Base-by-base conservation (phyloP, 2,329 filamentous ascomycete species). In the Pseudocercospora ulei region DNA sequence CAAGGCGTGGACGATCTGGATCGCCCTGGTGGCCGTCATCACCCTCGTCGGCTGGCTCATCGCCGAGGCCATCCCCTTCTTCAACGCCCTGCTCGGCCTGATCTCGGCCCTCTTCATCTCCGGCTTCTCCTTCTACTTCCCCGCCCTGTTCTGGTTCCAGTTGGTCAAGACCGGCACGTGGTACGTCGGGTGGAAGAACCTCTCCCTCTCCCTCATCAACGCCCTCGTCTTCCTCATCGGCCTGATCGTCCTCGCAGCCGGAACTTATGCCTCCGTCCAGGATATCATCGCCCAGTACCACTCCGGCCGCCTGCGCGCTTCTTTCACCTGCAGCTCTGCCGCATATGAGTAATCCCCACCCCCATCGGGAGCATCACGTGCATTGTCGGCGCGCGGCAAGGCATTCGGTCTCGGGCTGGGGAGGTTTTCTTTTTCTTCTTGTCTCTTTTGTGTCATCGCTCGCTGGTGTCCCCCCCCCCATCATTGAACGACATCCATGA, bases 31-130 rank as follows among this genome's bases (percentile, higher is more conserved):
- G 1, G 57, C 69, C 1, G 57, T 53, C 12, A 61, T 76, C 17
- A 82, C 79, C 70, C 48, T 75, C 12, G 50, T 81, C 7, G 75
- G 75, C 7, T 81, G 76, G 69, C 61, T 84, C 42, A 79, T 86
- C 44, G 78, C 81, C 5, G 73, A 81, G 56, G 75, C 77, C 0
- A 80, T 85, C 7, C 81, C 81, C 1, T 73, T 78, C 45, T 85
- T 85, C 65, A 77, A 75, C 57, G 70, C 75, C 36, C 64, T 85
- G 5, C 65, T 85, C n/a, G 75, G 75, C 4, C 61, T 84, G 34
- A 76, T 82, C 46, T 63, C 54, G n/a, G 51, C 74, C 1, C 60
- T 82, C 1, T 82, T 83, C 52, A 75, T 73, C 23, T 75, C 70
- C 41, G 82, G 79, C 73, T 84, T 82, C 50, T 55, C 50, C 16